Evolutionary conservation across 73 alveolate species (phyloP).

Genomic region (Tetrahymena borealis): DNA sequence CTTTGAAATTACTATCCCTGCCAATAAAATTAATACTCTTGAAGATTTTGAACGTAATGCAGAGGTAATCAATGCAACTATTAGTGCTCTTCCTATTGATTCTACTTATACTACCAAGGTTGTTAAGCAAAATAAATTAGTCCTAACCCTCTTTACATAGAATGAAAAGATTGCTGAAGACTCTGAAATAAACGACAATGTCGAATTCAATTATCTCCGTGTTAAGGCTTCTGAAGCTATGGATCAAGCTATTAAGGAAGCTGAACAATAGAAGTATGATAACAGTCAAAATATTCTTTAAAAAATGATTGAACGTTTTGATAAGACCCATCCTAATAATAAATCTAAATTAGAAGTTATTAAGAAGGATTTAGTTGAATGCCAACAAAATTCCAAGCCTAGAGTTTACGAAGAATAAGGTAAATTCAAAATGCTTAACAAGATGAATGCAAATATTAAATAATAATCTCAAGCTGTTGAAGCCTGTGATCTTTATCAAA

Average conservation of each 20-base stretch:
- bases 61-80: conserved; percentile 2
- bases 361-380: not conserved
- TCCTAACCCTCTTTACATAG: conserved; percentile 4
- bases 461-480: not conserved
- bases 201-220: conserved; percentile 20
- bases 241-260: conserved; percentile 27
- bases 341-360: not conserved
- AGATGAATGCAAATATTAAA: not conserved
- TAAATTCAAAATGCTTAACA: not conserved
- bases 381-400: not conserved
- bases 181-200: conserved; percentile 30
- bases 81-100: not conserved
- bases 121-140: not conserved
- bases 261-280: not conserved
- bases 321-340: not conserved
- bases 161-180: conserved; percentile 18
- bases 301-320: not conserved
- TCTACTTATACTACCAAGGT: not conserved
- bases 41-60: not conserved
- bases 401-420: not conserved
- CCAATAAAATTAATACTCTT: not conserved
- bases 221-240: conserved; percentile 40
- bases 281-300: not conserved
- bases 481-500: not conserved
- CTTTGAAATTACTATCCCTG: conserved; percentile 15